Percentiles rank a stretch among this genome's conserved stretches.
Evolutionary conservation across 768 basidiomycete genomes (phyloP).

Genomic region (Pleurotus ostreatus): DNA sequence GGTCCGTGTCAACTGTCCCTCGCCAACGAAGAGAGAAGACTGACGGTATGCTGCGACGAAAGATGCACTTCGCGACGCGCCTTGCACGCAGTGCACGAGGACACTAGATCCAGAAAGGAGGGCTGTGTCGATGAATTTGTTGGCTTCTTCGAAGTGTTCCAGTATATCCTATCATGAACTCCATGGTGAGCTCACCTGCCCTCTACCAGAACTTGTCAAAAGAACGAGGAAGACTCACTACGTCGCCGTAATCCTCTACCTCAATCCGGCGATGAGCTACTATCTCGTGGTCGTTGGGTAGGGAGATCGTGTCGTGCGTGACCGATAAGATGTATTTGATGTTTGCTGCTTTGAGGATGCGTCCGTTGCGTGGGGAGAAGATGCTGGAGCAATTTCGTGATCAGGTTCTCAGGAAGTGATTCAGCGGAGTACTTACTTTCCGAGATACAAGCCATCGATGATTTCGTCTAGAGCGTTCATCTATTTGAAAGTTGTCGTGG

Average conservation of each 20-base stretch:
- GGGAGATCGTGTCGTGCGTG: conserved; percentile 63
- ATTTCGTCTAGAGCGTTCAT: conserved; percentile 19
- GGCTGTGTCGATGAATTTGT: conserved; percentile 63
- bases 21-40: conserved; percentile 18
- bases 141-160: conserved; percentile 58
- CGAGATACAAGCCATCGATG: conserved; percentile 65
- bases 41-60: conserved; percentile 76
- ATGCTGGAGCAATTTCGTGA: conserved; percentile 39
- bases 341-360: conserved; percentile 65
- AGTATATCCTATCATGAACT: conserved; percentile 42
- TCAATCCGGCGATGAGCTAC: conserved; percentile 64
- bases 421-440: conserved; percentile 53
- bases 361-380: conserved; percentile 64
- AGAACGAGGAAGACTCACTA: neutral
- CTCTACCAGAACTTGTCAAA: too few species aligned
- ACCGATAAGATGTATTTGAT: conserved; percentile 81
- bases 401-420: conserved; percentile 4
- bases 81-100: conserved; percentile 66
- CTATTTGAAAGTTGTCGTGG: too few species aligned
- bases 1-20: too few species aligned
- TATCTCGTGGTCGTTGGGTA: conserved; percentile 64
- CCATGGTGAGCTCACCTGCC: neutral
- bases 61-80: conserved; percentile 61
- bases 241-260: conserved; percentile 67
- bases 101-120: conserved; percentile 55